A percentile compares a stretch with the other conserved stretches of the same genome.
These are phyloP conservation scores for Halophytophthora polymorphica DNA, from an alignment of 352 stramenopile species.

Conservation along the genomic window DNA sequence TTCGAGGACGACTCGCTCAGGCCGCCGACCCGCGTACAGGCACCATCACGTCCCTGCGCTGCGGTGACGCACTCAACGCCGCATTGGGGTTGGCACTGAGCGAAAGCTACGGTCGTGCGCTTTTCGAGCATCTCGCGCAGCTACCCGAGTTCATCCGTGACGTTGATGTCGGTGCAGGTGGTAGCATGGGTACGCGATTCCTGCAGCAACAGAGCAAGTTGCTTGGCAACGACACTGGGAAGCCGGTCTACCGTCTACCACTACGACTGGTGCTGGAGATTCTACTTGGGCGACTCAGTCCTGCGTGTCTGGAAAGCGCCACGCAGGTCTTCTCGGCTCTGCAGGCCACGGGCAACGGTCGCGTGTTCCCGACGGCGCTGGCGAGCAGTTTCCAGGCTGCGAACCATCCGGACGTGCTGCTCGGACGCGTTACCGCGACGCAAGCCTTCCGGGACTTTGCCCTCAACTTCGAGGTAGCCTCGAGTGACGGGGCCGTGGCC, in stretches of 20 bases:
- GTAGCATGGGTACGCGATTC: conserved; percentile 32
- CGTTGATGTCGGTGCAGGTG: conserved; percentile 1
- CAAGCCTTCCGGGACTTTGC: conserved; percentile 75
- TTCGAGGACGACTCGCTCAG: conserved; percentile 43
- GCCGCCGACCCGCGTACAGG: conserved; percentile 56
- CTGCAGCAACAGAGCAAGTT: conserved; percentile 29
- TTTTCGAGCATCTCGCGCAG: conserved; percentile 47
- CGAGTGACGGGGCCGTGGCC: conserved; percentile 33
- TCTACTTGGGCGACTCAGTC: conserved; percentile 41
- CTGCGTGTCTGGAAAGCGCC: conserved; percentile 25
- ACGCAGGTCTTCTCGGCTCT: conserved; percentile 45
- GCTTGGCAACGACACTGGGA: conserved; percentile 16
- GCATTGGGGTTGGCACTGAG: conserved; percentile 37
- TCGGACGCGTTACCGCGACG: conserved; percentile 32
- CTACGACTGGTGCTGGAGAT: conserved; percentile 37
- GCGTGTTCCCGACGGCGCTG: conserved; percentile 58
- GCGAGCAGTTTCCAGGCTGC: conserved; percentile 60
- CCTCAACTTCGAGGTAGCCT: conserved; percentile 54
- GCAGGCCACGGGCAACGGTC: conserved; percentile 42
- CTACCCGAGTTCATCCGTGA: conserved; percentile 5
- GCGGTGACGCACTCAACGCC: conserved; percentile 33
- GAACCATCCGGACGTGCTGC: conserved; percentile 54
- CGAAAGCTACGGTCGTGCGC: conserved; percentile 41
- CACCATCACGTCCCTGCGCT: conserved; percentile 39
- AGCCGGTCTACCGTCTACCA: conserved; percentile 22